Evolutionary conservation across 2,329 filamentous ascomycete genomes (phyloP).

Genomic region (Paraphaeosphaeria minitans): DNA sequence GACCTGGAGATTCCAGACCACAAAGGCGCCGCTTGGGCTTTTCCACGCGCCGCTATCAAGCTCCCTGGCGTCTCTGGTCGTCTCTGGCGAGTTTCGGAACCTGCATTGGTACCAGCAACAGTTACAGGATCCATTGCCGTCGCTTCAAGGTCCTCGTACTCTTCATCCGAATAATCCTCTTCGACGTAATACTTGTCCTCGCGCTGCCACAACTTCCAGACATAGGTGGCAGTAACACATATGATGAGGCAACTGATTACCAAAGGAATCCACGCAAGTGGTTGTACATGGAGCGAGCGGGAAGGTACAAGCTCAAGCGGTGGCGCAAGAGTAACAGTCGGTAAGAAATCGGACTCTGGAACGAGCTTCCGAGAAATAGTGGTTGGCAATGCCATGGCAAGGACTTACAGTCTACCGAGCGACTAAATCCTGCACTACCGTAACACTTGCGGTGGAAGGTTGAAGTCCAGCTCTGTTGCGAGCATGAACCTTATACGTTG

Average conservation of each 20-base stretch:
- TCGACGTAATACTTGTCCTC: slow-evolving; percentile 7
- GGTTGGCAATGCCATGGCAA: background rate
- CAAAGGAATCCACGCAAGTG: background rate
- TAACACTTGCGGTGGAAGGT: background rate
- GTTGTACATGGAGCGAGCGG: background rate
- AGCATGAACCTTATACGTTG: background rate
- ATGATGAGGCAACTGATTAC: background rate
- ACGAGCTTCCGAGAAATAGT: background rate
- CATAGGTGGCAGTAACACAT: background rate
- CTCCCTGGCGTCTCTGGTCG: background rate
- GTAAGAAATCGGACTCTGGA: background rate
- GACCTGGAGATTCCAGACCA: background rate
- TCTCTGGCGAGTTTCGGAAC: background rate
- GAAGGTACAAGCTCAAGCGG: background rate
- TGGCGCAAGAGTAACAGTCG: slow-evolving; percentile 8
- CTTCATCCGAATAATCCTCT: background rate
- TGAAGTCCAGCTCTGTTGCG: background rate
- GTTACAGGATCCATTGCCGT: background rate
- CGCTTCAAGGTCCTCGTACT: background rate
- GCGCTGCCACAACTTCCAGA: slow-evolving; percentile 6
- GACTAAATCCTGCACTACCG: background rate
- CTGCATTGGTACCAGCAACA: background rate
- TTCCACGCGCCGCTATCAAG: background rate
- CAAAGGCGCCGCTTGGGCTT: background rate
- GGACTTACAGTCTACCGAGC: background rate